phyloP scores from a whole-genome alignment of 1,139 yeast species.

The Saccharomyces hybrid region DNA sequence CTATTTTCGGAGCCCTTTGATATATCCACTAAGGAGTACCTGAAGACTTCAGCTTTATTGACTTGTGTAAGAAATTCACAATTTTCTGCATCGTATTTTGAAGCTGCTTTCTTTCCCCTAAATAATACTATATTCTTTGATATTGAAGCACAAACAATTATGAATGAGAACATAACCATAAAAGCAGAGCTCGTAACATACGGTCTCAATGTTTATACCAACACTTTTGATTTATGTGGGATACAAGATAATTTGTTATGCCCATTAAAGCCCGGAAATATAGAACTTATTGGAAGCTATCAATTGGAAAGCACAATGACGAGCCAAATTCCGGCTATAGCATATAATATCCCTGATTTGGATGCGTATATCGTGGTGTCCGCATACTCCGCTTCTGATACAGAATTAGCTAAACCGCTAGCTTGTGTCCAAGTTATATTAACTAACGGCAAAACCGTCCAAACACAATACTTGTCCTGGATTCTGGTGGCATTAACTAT shows the following conservation, averaged over 20 bases:
- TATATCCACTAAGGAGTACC: constrained; percentile 12
- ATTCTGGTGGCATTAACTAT: constrained; percentile 91
- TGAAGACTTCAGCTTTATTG: constrained; percentile 59
- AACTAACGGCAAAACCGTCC: constrained; percentile 87
- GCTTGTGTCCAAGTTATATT: constrained; percentile 93
- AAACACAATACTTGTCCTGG: constrained; percentile 93
- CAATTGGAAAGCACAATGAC: constrained; percentile 38
- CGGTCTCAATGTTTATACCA: constrained; percentile 62
- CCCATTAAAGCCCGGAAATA: constrained; percentile 82
- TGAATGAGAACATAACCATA: constrained; percentile 70
- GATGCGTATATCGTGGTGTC: constrained; percentile 84
- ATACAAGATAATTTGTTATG: constrained; percentile 55
- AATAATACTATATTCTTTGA: constrained; percentile 58
- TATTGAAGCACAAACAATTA: constrained; percentile 71
- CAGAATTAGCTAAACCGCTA: constrained; percentile 37
- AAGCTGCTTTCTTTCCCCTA: constrained; percentile 62
- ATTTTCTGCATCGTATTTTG: constrained; percentile 77
- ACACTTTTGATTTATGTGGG: constrained; percentile 56
- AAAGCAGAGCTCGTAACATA: constrained; percentile 65
- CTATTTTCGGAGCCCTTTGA: not conserved
- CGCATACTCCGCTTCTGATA: constrained; percentile 45
- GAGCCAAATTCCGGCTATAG: constrained; percentile 63
- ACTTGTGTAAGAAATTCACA: constrained; percentile 91
- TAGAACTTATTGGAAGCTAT: constrained; percentile 57
- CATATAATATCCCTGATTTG: constrained; percentile 85